Evolutionary conservation across 805 yeast species (phyloP), one percentile per base, ranked within the genome.

Genomic region (Suhomyces xylopsoci): DNA sequence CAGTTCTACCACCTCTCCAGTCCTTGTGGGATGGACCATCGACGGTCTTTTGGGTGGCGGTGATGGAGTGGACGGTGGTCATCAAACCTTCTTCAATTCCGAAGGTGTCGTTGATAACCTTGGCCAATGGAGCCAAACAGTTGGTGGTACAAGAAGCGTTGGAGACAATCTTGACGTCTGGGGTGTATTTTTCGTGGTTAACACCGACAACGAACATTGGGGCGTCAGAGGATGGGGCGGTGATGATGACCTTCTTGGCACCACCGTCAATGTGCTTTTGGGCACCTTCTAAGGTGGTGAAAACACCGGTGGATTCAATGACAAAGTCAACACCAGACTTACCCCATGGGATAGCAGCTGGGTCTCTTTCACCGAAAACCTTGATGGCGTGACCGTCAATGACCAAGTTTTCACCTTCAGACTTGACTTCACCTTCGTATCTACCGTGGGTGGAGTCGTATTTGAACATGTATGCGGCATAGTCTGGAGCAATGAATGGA

Each of bases 1-100:
- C 72, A 58, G 72, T 68, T 64, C 72, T 65, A 56, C 72, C 72
- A 51, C 72, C 72, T 67, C 72, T 68, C 72, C 72, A 68, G 64
- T 68, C 72, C 61, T 68, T 68, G 64, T 68, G 70, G 56, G 72
- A 68, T 55, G 72, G 72, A 61, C 71, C 71, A 52, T 68, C 72
- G 49, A 68, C 72, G 51, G 72, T 68, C 62, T 68, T 68, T 58
- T 68, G 72, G 56, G 72, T 66, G 54, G 72, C 72, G 58, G 72
- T 68, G 59, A 68, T 66, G 55, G 72, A 68, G 62, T 68, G 72
- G 56, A 68, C 68, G 51, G 72, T 68, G 62, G 71, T 67, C 72
- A 68, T 68, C 60, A 68, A 66, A 60, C 70, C 72, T 57, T 67
- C 71, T 58, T 68, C 67, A 51, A 68, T 67, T 47, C 72, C 72